A percentile compares a stretch with the other conserved stretches of the same genome.
phyloP scores from a whole-genome alignment of 129 eudicot genomes.

The carrot (Daucus carota) region DNA sequence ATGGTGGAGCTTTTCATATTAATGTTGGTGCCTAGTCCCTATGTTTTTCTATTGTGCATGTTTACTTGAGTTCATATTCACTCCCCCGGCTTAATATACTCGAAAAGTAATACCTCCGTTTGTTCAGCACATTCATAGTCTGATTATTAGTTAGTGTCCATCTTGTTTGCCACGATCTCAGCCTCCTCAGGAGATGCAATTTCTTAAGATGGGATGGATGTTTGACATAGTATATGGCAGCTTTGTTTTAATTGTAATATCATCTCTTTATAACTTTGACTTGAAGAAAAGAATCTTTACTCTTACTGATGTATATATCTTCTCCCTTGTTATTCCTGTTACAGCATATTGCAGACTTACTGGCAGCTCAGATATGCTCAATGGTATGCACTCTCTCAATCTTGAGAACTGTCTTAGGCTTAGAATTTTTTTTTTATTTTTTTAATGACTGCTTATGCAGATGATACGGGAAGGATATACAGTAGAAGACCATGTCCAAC shows the following conservation, averaged over 20 bases:
- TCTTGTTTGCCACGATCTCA: background rate
- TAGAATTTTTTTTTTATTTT: too few relatives aligned
- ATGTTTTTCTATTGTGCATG: background rate
- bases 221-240: background rate
- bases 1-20: too few relatives aligned
- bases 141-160: background rate
- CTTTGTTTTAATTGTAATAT: background rate
- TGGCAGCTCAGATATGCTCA: constrained; percentile 63
- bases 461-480: constrained; percentile 69
- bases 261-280: background rate
- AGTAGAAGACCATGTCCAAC: constrained; percentile 66
- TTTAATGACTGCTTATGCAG: constrained; percentile 34
- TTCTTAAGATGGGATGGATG: background rate
- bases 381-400: constrained; percentile 42
- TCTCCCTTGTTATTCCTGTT: constrained; percentile 13
- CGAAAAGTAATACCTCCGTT: background rate
- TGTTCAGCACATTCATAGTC: background rate
- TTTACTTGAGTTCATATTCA: background rate
- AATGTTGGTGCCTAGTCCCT: background rate
- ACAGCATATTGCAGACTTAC: constrained; percentile 90
- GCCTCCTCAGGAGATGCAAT: background rate
- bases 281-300: background rate
- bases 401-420: background rate
- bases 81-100: background rate
- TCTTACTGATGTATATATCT: constrained; percentile 17